phyloP scores from a whole-genome alignment of 352 stramenopile genomes.

The Phytophthora pinifolia region DNA sequence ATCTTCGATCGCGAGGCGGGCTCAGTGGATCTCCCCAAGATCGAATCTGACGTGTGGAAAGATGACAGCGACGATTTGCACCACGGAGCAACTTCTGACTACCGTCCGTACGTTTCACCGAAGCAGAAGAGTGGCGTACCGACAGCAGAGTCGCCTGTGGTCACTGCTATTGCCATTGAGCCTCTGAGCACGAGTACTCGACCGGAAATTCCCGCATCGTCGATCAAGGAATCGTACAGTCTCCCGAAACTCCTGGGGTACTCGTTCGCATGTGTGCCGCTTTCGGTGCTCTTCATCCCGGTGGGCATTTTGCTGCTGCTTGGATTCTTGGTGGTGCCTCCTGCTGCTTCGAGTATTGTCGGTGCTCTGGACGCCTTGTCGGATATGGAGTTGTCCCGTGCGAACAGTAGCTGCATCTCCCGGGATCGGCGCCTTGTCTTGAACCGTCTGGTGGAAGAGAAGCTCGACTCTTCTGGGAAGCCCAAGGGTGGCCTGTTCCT shows the following conservation, averaged over 20 bases:
- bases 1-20: constrained; percentile 41
- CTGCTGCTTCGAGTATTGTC: constrained; percentile 50
- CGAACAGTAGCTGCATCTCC: constrained; percentile 62
- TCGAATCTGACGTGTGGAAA: constrained; percentile 39
- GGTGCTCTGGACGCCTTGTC: constrained; percentile 63
- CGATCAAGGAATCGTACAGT: constrained; percentile 42
- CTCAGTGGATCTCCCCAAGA: constrained; percentile 28
- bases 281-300: constrained; percentile 61
- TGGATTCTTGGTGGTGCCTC: constrained; percentile 58
- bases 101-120: constrained; percentile 56
- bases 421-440: constrained; percentile 59
- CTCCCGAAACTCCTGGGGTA: constrained; percentile 66
- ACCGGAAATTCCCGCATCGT: constrained; percentile 12
- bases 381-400: constrained; percentile 74
- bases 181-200: constrained; percentile 2
- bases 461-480: constrained; percentile 28
- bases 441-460: constrained; percentile 49
- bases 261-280: constrained; percentile 52
- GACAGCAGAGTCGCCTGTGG: constrained; percentile 26
- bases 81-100: constrained; percentile 32
- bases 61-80: constrained; percentile 36
- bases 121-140: constrained; percentile 44
- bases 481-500: constrained; percentile 46
- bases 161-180: constrained; percentile 28
- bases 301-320: constrained; percentile 58